Conservation (phyloP, 2,329 filamentous ascomycete genomes). For the Hymenoscyphus linearis region DNA sequence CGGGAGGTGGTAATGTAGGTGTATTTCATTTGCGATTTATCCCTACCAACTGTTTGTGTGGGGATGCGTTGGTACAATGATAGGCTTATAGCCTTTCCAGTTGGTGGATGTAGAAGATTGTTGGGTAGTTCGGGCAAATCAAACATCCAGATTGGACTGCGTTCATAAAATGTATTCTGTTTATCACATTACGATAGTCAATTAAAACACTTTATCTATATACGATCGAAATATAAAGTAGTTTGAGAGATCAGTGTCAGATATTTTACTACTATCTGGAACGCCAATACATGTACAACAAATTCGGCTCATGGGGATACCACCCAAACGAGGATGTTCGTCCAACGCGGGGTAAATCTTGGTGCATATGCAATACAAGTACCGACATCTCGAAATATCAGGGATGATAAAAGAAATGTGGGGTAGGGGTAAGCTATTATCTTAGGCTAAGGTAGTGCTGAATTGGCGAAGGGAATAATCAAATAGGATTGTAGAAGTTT, state of each 20-base stretch:
- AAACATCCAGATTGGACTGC: too few species aligned
- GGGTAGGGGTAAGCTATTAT: neutral
- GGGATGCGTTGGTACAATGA: neutral
- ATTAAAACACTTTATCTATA: too few species aligned
- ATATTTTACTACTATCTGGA: too few species aligned
- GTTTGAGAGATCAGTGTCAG: too few species aligned
- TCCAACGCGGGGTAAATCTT: neutral
- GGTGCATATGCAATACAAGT: neutral
- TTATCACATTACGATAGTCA: too few species aligned
- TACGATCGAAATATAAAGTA: too few species aligned
- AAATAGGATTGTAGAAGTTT: too few species aligned
- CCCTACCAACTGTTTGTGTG: neutral
- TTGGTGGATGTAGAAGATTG: neutral
- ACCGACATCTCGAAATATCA: neutral
- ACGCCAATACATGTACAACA: too few species aligned
- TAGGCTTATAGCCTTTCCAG: neutral
- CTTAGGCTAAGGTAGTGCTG: neutral
- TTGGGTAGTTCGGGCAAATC: too few species aligned
- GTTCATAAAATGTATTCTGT: too few species aligned
- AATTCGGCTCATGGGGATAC: neutral
- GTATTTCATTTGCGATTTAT: neutral
- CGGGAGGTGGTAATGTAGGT: neutral
- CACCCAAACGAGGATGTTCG: neutral
- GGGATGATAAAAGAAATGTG: neutral
- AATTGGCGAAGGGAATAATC: too few species aligned